Conservation (phyloP, 257 asterid genomes). For the Craterostigma plantagineum region DNA sequence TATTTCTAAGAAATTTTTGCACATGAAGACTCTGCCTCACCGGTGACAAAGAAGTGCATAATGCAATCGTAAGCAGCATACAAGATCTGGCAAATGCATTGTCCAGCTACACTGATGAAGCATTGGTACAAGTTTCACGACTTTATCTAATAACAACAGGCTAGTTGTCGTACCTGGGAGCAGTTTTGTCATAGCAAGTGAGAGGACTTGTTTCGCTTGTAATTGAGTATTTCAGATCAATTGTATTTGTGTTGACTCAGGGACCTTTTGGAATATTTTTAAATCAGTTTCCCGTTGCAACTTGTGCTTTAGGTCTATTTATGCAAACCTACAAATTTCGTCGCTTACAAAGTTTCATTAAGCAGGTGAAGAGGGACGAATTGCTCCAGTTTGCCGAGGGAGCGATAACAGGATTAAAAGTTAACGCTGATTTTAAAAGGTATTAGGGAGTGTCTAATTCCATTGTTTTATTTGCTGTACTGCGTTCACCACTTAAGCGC, state of each 20-base stretch:
- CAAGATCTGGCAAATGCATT: slow-evolving; percentile 90
- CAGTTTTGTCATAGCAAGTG: background rate
- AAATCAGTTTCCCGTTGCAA: too few species aligned
- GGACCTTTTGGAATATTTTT: too few species aligned
- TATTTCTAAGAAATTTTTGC: slow-evolving; percentile 1
- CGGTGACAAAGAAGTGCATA: slow-evolving; percentile 88
- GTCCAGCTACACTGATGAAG: slow-evolving; percentile 81
- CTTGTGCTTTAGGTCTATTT: too few species aligned
- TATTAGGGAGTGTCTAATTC: slow-evolving; percentile 9
- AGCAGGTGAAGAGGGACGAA: slow-evolving; percentile 89
- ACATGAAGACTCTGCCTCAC: slow-evolving; percentile 69
- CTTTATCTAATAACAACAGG: slow-evolving; percentile 5
- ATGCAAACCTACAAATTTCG: too few species aligned
- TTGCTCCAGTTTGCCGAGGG: slow-evolving; percentile 93
- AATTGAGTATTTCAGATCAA: too few species aligned
- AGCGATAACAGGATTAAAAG: slow-evolving; percentile 88
- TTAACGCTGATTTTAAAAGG: slow-evolving; percentile 76
- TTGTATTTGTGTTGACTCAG: too few species aligned
- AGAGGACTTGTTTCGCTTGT: too few species aligned
- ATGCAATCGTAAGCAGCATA: slow-evolving; percentile 90
- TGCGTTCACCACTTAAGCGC: too few species aligned
- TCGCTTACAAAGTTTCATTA: slow-evolving; percentile 8
- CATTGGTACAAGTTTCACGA: slow-evolving; percentile 38
- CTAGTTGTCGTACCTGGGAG: slow-evolving; percentile 6
- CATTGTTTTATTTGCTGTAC: too few species aligned